Conservation (phyloP, 768 basidiomycete genomes). For the Boletus reticuloceps region DNA sequence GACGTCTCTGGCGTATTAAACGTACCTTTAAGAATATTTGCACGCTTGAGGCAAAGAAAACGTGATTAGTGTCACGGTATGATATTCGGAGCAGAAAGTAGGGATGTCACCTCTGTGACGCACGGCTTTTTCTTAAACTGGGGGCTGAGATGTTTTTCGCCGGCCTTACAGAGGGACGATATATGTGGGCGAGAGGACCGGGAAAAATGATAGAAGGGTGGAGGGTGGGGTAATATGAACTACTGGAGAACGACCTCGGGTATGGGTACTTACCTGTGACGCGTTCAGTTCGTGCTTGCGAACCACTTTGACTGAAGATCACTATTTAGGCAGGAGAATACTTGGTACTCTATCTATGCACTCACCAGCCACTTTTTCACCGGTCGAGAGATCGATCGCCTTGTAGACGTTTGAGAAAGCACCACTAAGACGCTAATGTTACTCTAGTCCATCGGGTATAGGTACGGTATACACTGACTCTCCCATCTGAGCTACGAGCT, state of each 20-base stretch:
- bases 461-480: conserved; percentile 57
- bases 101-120: conserved; percentile 84
- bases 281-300: conserved; percentile 91
- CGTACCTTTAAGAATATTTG: conserved; percentile 93
- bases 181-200: conserved; percentile 14
- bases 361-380: conserved; percentile 80
- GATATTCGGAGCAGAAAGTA: conserved; percentile 18
- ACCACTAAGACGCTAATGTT: conserved; percentile 50
- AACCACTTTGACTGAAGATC: conserved; percentile 79
- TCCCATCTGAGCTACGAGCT: conserved; percentile 84
- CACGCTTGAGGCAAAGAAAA: conserved; percentile 55
- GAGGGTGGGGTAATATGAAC: conserved; percentile 24
- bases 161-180: conserved; percentile 57
- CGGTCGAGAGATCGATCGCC: conserved; percentile 72
- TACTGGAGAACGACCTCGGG: conserved; percentile 20
- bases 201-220: conserved; percentile 18
- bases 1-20: neutral
- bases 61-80: conserved; percentile 17
- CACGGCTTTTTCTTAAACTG: conserved; percentile 97
- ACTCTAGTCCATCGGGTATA: conserved; percentile 7
- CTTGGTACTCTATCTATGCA: neutral
- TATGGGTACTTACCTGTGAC: conserved; percentile 70
- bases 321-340: conserved; percentile 4
- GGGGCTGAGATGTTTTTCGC: conserved; percentile 89
- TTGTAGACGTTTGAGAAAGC: conserved; percentile 99